A percentile compares a stretch with the other conserved stretches of the same genome.
Evolutionary conservation across 495 filamentous ascomycete genomes (phyloP).

Genomic region (Penicillium silybi): DNA sequence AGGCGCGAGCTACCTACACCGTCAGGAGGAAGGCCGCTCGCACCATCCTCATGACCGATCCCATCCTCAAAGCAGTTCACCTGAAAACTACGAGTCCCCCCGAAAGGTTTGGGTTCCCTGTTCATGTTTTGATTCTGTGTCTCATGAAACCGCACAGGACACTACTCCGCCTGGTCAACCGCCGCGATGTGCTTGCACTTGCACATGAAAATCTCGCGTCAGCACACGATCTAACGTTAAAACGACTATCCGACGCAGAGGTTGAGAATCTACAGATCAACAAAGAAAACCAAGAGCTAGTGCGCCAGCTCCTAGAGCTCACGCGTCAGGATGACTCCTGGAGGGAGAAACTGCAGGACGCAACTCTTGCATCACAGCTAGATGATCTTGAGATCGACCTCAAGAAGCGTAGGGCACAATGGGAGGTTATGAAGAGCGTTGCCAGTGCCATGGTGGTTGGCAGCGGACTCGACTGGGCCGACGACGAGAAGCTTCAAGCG

Average conservation of each 20-base stretch:
- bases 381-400: conserved; percentile 53
- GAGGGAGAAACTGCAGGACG: conserved; percentile 47
- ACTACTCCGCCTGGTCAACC: conserved; percentile 59
- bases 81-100: conserved; percentile 59
- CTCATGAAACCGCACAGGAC: conserved; percentile 44
- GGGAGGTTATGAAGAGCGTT: conserved; percentile 71
- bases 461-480: conserved; percentile 80
- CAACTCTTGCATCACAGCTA: conserved; percentile 49
- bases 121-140: neutral
- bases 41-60: conserved; percentile 63
- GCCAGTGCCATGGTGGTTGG: conserved; percentile 71
- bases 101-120: conserved; percentile 54
- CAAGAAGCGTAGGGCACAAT: conserved; percentile 54
- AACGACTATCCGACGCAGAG: conserved; percentile 51
- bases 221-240: conserved; percentile 42
- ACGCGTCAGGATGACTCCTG: conserved; percentile 52
- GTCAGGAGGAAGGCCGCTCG: conserved; percentile 64
- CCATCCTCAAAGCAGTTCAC: conserved; percentile 73
- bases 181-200: conserved; percentile 62
- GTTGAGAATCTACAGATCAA: conserved; percentile 51
- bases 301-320: conserved; percentile 56
- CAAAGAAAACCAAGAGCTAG: conserved; percentile 58
- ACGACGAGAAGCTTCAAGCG: conserved; percentile 61
- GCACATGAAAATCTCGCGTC: conserved; percentile 53
- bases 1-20: conserved; percentile 63